Percentiles rank a stretch among this genome's conserved stretches.
phyloP scores from a whole-genome alignment of 2,329 filamentous ascomycete genomes.

The Botryotinia calthae region DNA sequence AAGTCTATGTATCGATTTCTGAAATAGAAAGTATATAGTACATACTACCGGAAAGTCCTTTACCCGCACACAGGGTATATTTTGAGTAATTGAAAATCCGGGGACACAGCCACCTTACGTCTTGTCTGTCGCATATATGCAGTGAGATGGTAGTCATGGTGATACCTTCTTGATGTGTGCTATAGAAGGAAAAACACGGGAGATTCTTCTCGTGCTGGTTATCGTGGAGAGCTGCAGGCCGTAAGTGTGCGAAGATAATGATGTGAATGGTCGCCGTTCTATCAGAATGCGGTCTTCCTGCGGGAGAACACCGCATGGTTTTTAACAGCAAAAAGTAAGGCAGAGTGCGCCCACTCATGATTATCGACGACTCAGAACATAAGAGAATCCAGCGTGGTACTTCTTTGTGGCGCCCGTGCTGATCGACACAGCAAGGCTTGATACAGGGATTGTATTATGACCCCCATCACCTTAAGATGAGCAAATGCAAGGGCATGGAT shows the following conservation, averaged over 20 bases:
- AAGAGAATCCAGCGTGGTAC: slow-evolving; percentile 19
- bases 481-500: slow-evolving; percentile 22
- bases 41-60: slow-evolving; percentile 18
- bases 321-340: slow-evolving; percentile 11
- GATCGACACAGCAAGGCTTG: slow-evolving; percentile 18
- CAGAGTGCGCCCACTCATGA: slow-evolving; percentile 14
- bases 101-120: slow-evolving; percentile 21
- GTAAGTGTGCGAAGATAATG: slow-evolving; percentile 19
- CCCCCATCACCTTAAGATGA: slow-evolving; percentile 22
- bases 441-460: slow-evolving; percentile 16
- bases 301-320: slow-evolving; percentile 21
- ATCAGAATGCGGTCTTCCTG: slow-evolving; percentile 19
- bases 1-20: neutral
- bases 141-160: slow-evolving; percentile 5
- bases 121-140: slow-evolving; percentile 8
- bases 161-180: slow-evolving; percentile 11
- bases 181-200: slow-evolving; percentile 20
- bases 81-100: slow-evolving; percentile 13
- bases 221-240: slow-evolving; percentile 22
- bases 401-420: slow-evolving; percentile 22
- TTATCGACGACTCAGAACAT: slow-evolving; percentile 12
- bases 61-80: slow-evolving; percentile 16
- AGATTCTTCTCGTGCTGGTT: slow-evolving; percentile 20
- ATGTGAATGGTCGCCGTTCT: slow-evolving; percentile 22
- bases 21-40: slow-evolving; percentile 19